These are phyloP conservation scores for Eimeria sp. DNA, from an alignment of 169 alveolate genomes.

Conservation along the genomic window DNA sequence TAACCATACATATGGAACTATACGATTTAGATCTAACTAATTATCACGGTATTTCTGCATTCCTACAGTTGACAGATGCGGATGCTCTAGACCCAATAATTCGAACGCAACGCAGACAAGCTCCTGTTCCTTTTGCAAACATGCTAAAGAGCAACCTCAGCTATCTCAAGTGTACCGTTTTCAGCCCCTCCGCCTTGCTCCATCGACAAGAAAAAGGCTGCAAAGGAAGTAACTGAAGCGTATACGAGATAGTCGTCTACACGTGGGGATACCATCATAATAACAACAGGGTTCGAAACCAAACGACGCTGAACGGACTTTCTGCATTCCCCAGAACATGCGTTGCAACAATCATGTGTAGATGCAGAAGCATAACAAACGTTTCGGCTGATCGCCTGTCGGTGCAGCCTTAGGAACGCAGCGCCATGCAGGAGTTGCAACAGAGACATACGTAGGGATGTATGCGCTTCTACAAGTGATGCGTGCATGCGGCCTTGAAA, in stretches of 20 bases:
- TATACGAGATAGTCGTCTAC: background rate
- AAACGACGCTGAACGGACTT: background rate
- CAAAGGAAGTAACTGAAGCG: background rate
- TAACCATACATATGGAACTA: no score
- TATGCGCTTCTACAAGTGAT: no score
- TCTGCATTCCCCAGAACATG: background rate
- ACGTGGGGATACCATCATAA: background rate
- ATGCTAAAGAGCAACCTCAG: background rate
- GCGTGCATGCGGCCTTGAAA: no score
- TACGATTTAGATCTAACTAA: background rate
- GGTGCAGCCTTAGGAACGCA: background rate
- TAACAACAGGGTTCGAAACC: background rate
- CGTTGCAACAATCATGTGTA: background rate
- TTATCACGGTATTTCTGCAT: background rate
- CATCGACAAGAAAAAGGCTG: background rate
- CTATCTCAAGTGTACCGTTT: background rate
- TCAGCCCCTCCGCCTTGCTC: background rate
- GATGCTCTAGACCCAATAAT: background rate
- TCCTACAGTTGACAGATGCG: background rate
- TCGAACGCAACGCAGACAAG: background rate
- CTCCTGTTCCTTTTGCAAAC: background rate
- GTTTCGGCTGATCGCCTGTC: background rate
- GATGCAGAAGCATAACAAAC: background rate
- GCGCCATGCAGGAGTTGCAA: background rate
- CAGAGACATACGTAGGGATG: no score